Percentiles rank a stretch among this genome's conserved stretches.
phyloP scores from a whole-genome alignment of 2,329 filamentous ascomycete species.

The Raffaelea albimanens region DNA sequence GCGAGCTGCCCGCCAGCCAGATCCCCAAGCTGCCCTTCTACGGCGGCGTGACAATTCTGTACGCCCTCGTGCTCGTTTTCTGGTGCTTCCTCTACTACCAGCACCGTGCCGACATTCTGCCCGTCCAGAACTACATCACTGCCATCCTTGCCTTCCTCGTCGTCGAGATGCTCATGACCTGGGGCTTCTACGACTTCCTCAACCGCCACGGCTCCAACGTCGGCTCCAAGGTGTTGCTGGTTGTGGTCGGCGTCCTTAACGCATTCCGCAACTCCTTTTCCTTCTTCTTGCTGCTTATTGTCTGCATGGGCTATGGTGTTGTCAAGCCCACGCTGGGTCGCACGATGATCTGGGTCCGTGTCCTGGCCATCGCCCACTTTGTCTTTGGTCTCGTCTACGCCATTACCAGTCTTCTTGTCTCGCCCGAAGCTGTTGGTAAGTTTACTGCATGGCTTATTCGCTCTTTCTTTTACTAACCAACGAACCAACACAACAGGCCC shows the following conservation, averaged over 20 bases:
- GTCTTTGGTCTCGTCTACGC: slow-evolving; percentile 91
- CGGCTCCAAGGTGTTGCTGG: slow-evolving; percentile 75
- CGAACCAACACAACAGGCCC: slow-evolving; percentile 49
- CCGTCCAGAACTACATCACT: slow-evolving; percentile 98
- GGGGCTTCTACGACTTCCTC: slow-evolving; percentile 96
- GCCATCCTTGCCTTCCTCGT: slow-evolving; percentile 92
- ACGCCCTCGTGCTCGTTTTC: slow-evolving; percentile 75
- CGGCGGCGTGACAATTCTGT: slow-evolving; percentile 85
- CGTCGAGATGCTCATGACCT: slow-evolving; percentile 94
- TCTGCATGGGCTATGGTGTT: slow-evolving; percentile 98
- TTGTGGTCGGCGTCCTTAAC: slow-evolving; percentile 87
- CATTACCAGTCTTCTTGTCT: slow-evolving; percentile 78
- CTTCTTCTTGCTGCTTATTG: slow-evolving; percentile 94
- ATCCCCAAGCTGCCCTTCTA: slow-evolving; percentile 98
- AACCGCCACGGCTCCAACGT: slow-evolving; percentile 81
- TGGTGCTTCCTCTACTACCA: slow-evolving; percentile 96
- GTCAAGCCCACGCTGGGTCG: slow-evolving; percentile 87
- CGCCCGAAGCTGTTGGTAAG: slow-evolving; percentile 71
- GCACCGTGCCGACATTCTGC: slow-evolving; percentile 86
- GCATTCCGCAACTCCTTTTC: slow-evolving; percentile 95
- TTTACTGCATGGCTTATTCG: not conserved
- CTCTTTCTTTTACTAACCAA: not conserved
- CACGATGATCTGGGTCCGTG: slow-evolving; percentile 89
- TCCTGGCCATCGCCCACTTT: slow-evolving; percentile 86
- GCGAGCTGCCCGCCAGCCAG: slow-evolving; percentile 88